A percentile compares a stretch with the other conserved stretches of the same genome.
Evolutionary conservation across 495 filamentous ascomycete species (phyloP).

Genomic region (Cenococcum geophilum): DNA sequence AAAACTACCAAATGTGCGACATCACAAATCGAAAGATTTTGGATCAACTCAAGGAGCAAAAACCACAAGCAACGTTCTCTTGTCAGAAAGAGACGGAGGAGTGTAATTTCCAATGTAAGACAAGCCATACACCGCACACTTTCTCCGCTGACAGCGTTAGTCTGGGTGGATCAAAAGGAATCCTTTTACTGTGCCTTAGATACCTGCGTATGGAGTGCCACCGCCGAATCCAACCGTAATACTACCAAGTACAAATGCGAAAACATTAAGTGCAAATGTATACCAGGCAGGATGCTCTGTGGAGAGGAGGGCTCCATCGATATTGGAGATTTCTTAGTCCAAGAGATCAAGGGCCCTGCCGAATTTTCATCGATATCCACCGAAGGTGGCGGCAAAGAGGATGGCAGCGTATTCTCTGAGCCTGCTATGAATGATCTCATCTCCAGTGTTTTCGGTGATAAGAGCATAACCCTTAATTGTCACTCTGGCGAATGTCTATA

Average conservation of each 20-base stretch:
- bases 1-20: conserved; percentile 97
- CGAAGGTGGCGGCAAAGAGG: conserved; percentile 49
- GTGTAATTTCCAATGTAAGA: conserved; percentile 90
- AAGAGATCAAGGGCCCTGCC: conserved; percentile 79
- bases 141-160: conserved; percentile 47
- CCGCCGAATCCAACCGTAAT: conserved; percentile 66
- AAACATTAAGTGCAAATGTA: conserved; percentile 76
- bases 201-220: conserved; percentile 65
- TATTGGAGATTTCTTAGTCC: conserved; percentile 75
- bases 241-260: conserved; percentile 78
- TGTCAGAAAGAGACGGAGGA: conserved; percentile 66
- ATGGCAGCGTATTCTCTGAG: conserved; percentile 78
- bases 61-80: conserved; percentile 88
- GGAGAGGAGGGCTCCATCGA: conserved; percentile 87
- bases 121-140: background rate
- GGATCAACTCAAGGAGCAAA: conserved; percentile 71
- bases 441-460: conserved; percentile 78
- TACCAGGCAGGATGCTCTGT: conserved; percentile 87
- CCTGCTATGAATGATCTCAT: conserved; percentile 87
- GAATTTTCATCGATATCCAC: conserved; percentile 67
- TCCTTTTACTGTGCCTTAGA: conserved; percentile 93
- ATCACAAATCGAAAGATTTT: conserved; percentile 93
- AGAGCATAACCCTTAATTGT: conserved; percentile 78
- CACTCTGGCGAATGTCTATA: conserved; percentile 87
- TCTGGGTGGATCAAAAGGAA: conserved; percentile 90